phyloP scores from a whole-genome alignment of 495 filamentous ascomycete species.

The Xylaria longipes region DNA sequence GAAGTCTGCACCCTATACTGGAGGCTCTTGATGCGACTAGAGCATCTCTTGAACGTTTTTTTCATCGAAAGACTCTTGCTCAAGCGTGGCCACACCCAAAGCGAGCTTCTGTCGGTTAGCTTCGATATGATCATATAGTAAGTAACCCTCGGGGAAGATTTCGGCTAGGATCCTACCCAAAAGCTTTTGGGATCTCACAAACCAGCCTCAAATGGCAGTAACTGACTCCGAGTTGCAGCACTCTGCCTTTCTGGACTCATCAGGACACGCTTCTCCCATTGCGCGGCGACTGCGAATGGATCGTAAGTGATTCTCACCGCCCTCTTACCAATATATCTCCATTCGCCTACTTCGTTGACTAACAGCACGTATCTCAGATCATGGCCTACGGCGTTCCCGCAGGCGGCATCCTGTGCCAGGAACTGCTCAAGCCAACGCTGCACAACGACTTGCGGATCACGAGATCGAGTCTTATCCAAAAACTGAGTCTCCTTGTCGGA shows the following conservation, averaged over 20 bases:
- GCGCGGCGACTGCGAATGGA: conserved; percentile 60
- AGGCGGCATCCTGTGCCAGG: conserved; percentile 66
- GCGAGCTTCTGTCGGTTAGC: conserved; percentile 60
- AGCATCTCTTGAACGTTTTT: conserved; percentile 64
- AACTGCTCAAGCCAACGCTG: conserved; percentile 63
- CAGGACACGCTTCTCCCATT: conserved; percentile 57
- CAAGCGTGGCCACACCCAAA: conserved; percentile 56
- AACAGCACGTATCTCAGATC: conserved; percentile 33
- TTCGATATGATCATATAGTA: conserved; percentile 52
- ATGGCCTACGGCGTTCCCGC: conserved; percentile 63
- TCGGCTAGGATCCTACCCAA: not conserved
- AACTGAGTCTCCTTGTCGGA: conserved; percentile 67
- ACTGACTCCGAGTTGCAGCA: conserved; percentile 32
- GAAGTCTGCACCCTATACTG: conserved; percentile 31
- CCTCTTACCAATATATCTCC: not conserved
- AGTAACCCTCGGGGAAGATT: not conserved
- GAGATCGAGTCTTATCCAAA: conserved; percentile 66
- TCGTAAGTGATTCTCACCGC: conserved; percentile 50
- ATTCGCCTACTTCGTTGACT: not conserved
- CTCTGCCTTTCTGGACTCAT: conserved; percentile 54
- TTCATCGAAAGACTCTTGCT: conserved; percentile 63
- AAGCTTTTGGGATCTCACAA: not conserved
- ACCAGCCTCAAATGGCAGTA: not conserved
- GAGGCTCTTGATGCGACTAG: conserved; percentile 52
- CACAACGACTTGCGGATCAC: conserved; percentile 52